Evolutionary conservation across 2,329 filamentous ascomycete species (phyloP).

Genomic region (Chaetomiaceae sp.): DNA sequence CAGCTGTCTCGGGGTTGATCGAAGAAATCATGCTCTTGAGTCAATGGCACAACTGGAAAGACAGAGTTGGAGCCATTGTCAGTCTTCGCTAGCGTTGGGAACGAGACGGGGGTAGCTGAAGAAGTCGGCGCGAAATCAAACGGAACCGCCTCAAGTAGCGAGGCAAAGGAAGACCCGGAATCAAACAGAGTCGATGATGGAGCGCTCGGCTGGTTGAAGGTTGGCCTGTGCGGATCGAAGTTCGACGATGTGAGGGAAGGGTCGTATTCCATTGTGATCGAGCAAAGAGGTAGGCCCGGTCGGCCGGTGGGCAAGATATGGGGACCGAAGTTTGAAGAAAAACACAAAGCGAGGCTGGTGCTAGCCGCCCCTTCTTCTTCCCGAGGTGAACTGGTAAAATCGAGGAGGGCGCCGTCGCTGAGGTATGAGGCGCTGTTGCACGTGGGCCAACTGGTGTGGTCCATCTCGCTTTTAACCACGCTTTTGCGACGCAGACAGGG

Average conservation of each 20-base stretch:
- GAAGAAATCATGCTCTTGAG: constrained; percentile 6
- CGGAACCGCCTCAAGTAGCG: constrained; percentile 21
- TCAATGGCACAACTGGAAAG: constrained; percentile 17
- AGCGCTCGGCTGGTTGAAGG: constrained; percentile 30
- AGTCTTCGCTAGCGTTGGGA: constrained; percentile 19
- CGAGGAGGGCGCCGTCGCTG: constrained; percentile 22
- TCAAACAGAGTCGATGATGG: constrained; percentile 15
- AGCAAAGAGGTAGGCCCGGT: too few species aligned
- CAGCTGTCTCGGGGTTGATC: constrained; percentile 4
- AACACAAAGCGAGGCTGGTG: constrained; percentile 26
- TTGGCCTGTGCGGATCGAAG: constrained; percentile 23
- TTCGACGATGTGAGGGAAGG: too few species aligned
- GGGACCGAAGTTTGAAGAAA: constrained; percentile 28
- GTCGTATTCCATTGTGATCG: too few species aligned
- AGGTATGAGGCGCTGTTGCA: constrained; percentile 28
- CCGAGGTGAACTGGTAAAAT: constrained; percentile 21
- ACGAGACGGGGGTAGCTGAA: constrained; percentile 27
- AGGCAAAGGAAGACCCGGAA: constrained; percentile 25
- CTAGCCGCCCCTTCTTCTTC: constrained; percentile 23
- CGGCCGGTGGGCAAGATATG: constrained; percentile 1
- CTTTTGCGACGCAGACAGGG: not conserved
- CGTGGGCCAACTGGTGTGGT: constrained; percentile 12
- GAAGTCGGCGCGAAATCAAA: constrained; percentile 30
- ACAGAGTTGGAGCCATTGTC: constrained; percentile 8
- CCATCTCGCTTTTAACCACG: constrained; percentile 15